phyloP scores from a whole-genome alignment of 73 alveolate species.

The Tetrahymena borealis region DNA sequence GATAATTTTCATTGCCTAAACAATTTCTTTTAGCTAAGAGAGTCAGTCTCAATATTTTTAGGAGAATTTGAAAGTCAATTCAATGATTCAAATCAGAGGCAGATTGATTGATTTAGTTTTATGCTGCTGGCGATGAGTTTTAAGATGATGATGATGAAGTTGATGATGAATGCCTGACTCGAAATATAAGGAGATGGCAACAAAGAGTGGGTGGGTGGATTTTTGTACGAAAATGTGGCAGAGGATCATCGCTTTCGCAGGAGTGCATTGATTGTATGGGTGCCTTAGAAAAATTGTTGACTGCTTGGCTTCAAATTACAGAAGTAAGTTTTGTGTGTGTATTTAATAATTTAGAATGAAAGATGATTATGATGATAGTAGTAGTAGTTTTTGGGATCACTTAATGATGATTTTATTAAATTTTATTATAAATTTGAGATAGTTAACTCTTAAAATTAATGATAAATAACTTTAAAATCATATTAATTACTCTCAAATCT shows the following conservation, averaged over 20 bases:
- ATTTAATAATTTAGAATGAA: not conserved
- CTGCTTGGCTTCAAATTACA: not conserved
- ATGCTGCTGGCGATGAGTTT: conserved; percentile 6
- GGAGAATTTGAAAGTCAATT: not conserved
- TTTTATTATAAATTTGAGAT: too few relatives aligned
- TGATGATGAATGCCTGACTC: conserved; percentile 3
- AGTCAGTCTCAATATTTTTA: too few relatives aligned
- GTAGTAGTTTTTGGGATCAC: not conserved
- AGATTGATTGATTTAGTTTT: not conserved
- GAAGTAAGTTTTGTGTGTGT: not conserved
- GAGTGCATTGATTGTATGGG: not conserved
- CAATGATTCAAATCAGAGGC: too few relatives aligned
- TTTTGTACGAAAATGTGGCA: not conserved
- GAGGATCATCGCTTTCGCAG: not conserved
- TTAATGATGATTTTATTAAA: not conserved
- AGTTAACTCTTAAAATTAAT: not conserved
- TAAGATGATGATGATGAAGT: too few relatives aligned
- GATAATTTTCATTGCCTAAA: too few relatives aligned
- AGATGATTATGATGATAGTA: not conserved
- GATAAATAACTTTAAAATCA: not conserved
- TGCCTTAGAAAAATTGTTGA: not conserved
- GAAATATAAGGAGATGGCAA: not conserved
- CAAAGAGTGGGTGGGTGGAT: not conserved
- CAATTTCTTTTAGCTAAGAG: too few relatives aligned
- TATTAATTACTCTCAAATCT: conserved; percentile 40